These are phyloP conservation scores for Russula earlei DNA, from an alignment of 768 basidiomycete species.

Conservation along the genomic window DNA sequence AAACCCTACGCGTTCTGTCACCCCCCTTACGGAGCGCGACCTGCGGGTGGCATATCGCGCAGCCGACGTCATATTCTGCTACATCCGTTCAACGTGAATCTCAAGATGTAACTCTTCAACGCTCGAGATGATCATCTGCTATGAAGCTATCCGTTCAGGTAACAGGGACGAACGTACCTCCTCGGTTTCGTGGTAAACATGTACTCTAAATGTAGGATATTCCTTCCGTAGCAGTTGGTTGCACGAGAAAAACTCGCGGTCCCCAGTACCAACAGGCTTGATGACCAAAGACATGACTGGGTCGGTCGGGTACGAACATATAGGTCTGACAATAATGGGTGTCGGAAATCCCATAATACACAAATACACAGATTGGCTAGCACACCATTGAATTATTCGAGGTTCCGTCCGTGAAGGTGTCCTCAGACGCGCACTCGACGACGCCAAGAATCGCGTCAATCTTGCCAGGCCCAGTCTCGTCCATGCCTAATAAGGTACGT, in stretches of 20 bases:
- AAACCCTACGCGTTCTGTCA: slow-evolving; percentile 76
- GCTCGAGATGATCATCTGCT: slow-evolving; percentile 93
- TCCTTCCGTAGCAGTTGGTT: slow-evolving; percentile 94
- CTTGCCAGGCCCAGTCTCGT: slow-evolving; percentile 90
- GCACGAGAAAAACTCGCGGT: slow-evolving; percentile 96
- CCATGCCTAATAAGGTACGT: slow-evolving; percentile 61
- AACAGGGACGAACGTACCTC: slow-evolving; percentile 45
- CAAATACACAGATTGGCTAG: not conserved
- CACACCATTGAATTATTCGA: slow-evolving; percentile 87
- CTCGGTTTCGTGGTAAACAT: slow-evolving; percentile 87
- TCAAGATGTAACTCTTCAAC: slow-evolving; percentile 99
- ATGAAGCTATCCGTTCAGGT: not conserved
- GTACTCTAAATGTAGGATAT: slow-evolving; percentile 97
- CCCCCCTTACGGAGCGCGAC: slow-evolving; percentile 96
- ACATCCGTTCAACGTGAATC: slow-evolving; percentile 99
- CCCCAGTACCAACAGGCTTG: too few species aligned
- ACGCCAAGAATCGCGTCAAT: slow-evolving; percentile 99
- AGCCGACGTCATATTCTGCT: slow-evolving; percentile 94
- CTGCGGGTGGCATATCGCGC: slow-evolving; percentile 90
- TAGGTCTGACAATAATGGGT: slow-evolving; percentile 52
- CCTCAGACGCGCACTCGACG: slow-evolving; percentile 94
- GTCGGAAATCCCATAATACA: not conserved
- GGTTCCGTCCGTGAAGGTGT: slow-evolving; percentile 88
- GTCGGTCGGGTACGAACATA: slow-evolving; percentile 98
- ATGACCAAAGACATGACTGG: too few species aligned